Evolutionary conservation across 306 rosid species (phyloP).

Genomic region (Vigna reflexopilosa): DNA sequence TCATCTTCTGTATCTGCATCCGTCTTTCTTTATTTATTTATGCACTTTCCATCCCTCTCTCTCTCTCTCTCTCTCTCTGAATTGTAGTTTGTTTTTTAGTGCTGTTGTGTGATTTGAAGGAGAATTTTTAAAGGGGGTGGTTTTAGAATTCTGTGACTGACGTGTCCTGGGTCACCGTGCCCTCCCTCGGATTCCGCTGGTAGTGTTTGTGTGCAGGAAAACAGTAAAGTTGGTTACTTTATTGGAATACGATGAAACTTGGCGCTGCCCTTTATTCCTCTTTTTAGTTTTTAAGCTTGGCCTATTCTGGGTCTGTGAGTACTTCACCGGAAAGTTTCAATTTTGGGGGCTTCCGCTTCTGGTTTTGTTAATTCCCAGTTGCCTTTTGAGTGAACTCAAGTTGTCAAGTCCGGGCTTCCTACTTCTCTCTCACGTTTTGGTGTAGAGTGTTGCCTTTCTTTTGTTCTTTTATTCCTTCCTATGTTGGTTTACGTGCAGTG

Average conservation of each 20-base stretch:
- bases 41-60: neutral
- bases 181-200: constrained; percentile 70
- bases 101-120: constrained; percentile 47
- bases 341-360: constrained; percentile 42
- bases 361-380: constrained; percentile 41
- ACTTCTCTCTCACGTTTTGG: constrained; percentile 14
- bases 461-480: neutral
- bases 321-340: constrained; percentile 33
- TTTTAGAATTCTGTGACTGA: constrained; percentile 48
- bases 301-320: constrained; percentile 27
- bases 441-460: constrained; percentile 35
- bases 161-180: constrained; percentile 56
- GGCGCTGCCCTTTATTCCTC: constrained; percentile 43
- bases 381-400: constrained; percentile 38
- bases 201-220: constrained; percentile 45
- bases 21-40: constrained; percentile 1
- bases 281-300: constrained; percentile 49
- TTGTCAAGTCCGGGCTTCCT: constrained; percentile 40
- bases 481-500: constrained; percentile 32
- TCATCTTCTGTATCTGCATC: constrained; percentile 14
- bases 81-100: constrained; percentile 43
- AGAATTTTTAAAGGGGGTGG: constrained; percentile 43
- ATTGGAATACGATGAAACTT: constrained; percentile 61
- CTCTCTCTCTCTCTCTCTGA: neutral
- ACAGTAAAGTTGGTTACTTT: constrained; percentile 58